Evolutionary conservation across 345 rosid genomes (phyloP).

Genomic region (Gossypium turneri): DNA sequence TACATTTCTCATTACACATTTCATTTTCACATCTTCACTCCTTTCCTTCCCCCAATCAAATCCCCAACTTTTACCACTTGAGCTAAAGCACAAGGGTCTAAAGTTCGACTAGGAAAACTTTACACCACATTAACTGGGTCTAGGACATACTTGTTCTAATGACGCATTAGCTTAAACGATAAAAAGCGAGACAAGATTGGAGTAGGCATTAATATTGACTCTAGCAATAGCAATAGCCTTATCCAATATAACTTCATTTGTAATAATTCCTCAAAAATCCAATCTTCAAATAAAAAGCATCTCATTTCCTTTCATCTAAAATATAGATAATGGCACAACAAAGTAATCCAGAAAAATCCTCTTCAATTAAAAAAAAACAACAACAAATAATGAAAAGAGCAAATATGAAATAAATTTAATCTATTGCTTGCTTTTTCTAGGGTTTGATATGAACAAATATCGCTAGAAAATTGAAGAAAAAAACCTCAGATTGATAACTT

Average conservation of each 20-base stretch:
- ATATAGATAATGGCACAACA: not conserved
- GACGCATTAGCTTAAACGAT: not conserved
- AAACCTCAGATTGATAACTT: slow-evolving; percentile 48
- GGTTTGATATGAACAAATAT: slow-evolving; percentile 13
- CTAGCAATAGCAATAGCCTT: not conserved
- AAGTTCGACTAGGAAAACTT: not conserved
- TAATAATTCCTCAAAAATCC: not conserved
- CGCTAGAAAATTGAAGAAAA: not conserved
- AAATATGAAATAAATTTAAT: not conserved
- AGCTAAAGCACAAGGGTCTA: not conserved
- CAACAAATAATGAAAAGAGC: not conserved
- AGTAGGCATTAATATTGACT: not conserved
- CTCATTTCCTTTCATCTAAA: not conserved
- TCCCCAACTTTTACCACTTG: not conserved
- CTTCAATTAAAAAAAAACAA: not conserved
- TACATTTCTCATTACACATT: not conserved
- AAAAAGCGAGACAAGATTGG: not conserved
- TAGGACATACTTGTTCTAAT: not conserved
- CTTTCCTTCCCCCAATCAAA: not conserved
- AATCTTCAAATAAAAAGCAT: not conserved
- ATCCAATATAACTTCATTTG: not conserved
- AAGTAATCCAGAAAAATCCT: not conserved
- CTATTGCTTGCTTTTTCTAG: slow-evolving; percentile 11
- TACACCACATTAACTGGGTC: not conserved
- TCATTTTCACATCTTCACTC: not conserved